Conservation (phyloP, 495 filamentous ascomycete genomes). For the Aspergillus affinis region DNA sequence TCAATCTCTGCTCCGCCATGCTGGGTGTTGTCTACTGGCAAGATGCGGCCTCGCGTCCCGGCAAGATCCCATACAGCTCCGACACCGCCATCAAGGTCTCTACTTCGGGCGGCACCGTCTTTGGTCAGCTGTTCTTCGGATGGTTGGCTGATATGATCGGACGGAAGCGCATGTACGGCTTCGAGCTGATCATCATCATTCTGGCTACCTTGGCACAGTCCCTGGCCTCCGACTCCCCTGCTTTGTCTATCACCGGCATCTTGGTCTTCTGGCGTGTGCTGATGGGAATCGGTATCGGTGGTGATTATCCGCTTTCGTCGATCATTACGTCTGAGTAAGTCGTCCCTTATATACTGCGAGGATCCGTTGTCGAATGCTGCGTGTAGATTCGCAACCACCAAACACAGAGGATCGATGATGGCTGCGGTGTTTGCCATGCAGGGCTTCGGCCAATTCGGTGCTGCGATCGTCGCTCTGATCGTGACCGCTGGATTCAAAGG, state of each 20-base stretch:
- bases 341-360: constrained; percentile 18
- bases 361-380: constrained; percentile 10
- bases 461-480: constrained; percentile 69
- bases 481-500: constrained; percentile 70
- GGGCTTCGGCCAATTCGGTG: constrained; percentile 72
- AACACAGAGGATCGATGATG: constrained; percentile 89
- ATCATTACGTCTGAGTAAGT: constrained; percentile 79
- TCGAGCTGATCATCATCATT: constrained; percentile 88
- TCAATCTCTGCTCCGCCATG: constrained; percentile 68
- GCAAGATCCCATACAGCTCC: constrained; percentile 58
- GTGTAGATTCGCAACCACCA: constrained; percentile 73
- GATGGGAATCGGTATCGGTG: constrained; percentile 82
- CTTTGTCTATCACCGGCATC: constrained; percentile 70
- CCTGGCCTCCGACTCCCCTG: constrained; percentile 63
- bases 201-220: constrained; percentile 77
- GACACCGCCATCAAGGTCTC: constrained; percentile 87
- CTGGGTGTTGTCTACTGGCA: constrained; percentile 75
- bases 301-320: constrained; percentile 81
- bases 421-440: constrained; percentile 84
- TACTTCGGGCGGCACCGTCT: constrained; percentile 81
- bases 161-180: constrained; percentile 82
- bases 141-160: constrained; percentile 76
- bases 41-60: constrained; percentile 45
- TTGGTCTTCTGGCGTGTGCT: constrained; percentile 89
- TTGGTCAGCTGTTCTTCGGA: constrained; percentile 83